Evolutionary conservation across 1,139 yeast genomes (phyloP).

Genomic region (Hyphopichia khmerensis): DNA sequence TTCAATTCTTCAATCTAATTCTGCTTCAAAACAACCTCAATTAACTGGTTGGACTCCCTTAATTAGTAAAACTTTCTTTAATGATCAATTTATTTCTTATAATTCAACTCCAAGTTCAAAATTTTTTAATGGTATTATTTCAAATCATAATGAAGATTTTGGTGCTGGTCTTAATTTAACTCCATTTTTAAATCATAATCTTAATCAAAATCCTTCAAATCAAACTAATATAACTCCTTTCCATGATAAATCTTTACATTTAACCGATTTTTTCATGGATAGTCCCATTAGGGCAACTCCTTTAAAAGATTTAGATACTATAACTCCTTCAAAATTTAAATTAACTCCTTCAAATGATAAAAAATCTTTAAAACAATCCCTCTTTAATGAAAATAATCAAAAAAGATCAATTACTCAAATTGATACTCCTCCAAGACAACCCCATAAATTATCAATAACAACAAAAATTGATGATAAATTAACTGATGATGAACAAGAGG

Average conservation of each 20-base stretch:
- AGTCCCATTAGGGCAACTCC: conserved; percentile 40
- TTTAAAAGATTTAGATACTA: conserved; percentile 35
- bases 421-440: conserved; percentile 44
- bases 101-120: conserved; percentile 40
- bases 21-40: conserved; percentile 24
- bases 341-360: conserved; percentile 14
- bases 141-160: conserved; percentile 21
- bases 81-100: conserved; percentile 34
- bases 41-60: conserved; percentile 48
- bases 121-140: conserved; percentile 18
- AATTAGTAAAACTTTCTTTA: conserved; percentile 37
- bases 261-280: conserved; percentile 47
- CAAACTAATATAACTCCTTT: conserved; percentile 39
- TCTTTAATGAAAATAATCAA: conserved; percentile 20
- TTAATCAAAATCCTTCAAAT: conserved; percentile 16
- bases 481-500: conserved; percentile 13
- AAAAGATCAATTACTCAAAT: conserved; percentile 38
- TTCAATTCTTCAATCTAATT: too few relatives aligned
- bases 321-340: conserved; percentile 44
- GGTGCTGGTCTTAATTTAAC: conserved; percentile 43
- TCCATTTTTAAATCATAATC: conserved; percentile 43
- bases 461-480: conserved; percentile 14
- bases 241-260: conserved; percentile 43
- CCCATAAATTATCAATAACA: conserved; percentile 31
- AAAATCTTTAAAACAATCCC: conserved; percentile 16